Evolutionary conservation across 2,329 filamentous ascomycete species (phyloP), one percentile per base, ranked within the genome.

Genomic region (Botryosphaeria agaves): DNA sequence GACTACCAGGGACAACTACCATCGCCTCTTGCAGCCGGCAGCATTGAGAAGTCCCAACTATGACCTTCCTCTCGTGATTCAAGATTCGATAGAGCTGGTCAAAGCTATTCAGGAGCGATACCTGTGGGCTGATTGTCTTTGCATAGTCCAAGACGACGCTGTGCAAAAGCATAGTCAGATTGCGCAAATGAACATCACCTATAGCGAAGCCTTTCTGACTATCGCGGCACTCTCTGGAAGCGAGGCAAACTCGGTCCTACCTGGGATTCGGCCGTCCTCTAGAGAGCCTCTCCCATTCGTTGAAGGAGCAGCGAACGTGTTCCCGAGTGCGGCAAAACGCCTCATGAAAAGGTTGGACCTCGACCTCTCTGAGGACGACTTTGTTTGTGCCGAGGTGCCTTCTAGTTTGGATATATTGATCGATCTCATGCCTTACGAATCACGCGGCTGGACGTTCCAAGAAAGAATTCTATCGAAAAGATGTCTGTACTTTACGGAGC

Each of bases 41-140:
- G 17, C 8, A 6, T 14, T 29, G 28, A 15, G 8, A 17, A 11
- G n/a, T 7, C 14, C n/a, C 37, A 19, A 20, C 23, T 4, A 30
- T 20, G 6, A 29, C 12, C 14, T 29, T 29, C 28, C 28, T 12
- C 16, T 17, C 6, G 16, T 18, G 18, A 34, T 41, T 7, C 4
- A 20, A 14, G 38, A 41, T 25, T 38, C 38, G 6, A 36, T 38
- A 7, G 19, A 19, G 3, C 12, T 40, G 9, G 27, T 28, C 5
- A 8, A 14, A 9, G 14, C 12, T 24, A 12, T 41, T 3, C 30
- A 38, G 2, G 26, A 33, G 15, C 31, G 26, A 20, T 39, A 37
- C 25, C 29, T 41, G 6, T 41, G 38, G 39, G 35, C 37, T 16
- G 39, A 41, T 29, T 19, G 12, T 12, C 24, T 35, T 16, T 41